A percentile compares a stretch with the other conserved stretches of the same genome.
phyloP scores from a whole-genome alignment of 176 grass and related monocot genomes.

The Alloteropsis semialata region DNA sequence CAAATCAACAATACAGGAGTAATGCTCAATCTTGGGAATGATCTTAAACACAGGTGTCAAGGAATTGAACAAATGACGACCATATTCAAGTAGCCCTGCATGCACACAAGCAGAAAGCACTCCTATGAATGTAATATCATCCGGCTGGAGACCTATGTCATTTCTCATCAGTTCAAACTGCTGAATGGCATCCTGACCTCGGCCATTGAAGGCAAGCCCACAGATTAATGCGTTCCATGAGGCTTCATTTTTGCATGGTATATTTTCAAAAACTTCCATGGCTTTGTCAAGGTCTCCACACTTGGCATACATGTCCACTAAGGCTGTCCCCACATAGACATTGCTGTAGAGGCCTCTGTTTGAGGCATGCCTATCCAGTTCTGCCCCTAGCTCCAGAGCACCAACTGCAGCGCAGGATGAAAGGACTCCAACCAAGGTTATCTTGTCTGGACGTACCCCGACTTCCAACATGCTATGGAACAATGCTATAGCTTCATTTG shows the following conservation, averaged over 20 bases:
- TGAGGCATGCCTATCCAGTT: slow-evolving; percentile 57
- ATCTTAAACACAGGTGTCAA: slow-evolving; percentile 56
- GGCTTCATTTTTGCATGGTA: slow-evolving; percentile 64
- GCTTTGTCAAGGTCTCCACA: slow-evolving; percentile 67
- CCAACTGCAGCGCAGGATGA: slow-evolving; percentile 72
- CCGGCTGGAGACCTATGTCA: slow-evolving; percentile 38
- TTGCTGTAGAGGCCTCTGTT: slow-evolving; percentile 51
- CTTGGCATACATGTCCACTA: slow-evolving; percentile 88
- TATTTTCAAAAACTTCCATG: slow-evolving; percentile 51
- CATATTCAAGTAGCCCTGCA: slow-evolving; percentile 63
- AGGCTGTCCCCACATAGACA: slow-evolving; percentile 78
- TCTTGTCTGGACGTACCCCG: slow-evolving; percentile 55
- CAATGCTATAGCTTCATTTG: slow-evolving; percentile 79
- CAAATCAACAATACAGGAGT: slow-evolving; percentile 87
- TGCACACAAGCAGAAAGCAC: slow-evolving; percentile 87
- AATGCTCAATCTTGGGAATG: slow-evolving; percentile 71
- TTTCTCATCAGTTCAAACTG: slow-evolving; percentile 68
- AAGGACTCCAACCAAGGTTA: slow-evolving; percentile 79
- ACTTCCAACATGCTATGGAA: slow-evolving; percentile 58
- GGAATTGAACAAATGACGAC: slow-evolving; percentile 52
- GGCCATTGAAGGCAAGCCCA: slow-evolving; percentile 63
- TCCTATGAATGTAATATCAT: slow-evolving; percentile 73
- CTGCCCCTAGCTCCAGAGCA: slow-evolving; percentile 65
- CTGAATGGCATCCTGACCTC: slow-evolving; percentile 50
- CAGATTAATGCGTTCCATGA: slow-evolving; percentile 92